Percentiles rank a stretch among this genome's conserved stretches.
Evolutionary conservation across 2,329 filamentous ascomycete genomes (phyloP).

Genomic region (Blastomyces silverae): DNA sequence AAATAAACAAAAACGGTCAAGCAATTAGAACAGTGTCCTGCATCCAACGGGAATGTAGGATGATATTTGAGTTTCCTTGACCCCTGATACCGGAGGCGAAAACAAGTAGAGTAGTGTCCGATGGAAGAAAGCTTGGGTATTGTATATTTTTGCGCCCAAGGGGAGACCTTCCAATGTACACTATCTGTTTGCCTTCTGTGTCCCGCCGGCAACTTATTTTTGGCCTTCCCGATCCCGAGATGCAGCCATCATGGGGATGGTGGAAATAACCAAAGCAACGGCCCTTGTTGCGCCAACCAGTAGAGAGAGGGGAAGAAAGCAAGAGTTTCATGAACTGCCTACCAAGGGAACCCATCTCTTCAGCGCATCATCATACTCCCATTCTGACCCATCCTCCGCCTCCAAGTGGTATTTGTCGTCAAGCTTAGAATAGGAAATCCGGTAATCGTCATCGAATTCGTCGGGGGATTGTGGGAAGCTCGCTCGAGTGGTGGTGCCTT

Average conservation of each 20-base stretch:
- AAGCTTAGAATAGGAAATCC: conserved; percentile 79
- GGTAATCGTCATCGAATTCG: conserved; percentile 68
- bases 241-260: neutral
- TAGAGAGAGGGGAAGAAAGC: conserved; percentile 16
- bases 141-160: neutral
- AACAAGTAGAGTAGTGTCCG: neutral
- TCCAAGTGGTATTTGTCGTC: conserved; percentile 79
- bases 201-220: neutral
- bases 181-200: neutral
- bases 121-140: neutral
- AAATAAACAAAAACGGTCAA: conserved; percentile 10
- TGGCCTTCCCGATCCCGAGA: neutral
- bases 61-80: conserved; percentile 1
- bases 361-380: conserved; percentile 65
- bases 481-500: conserved; percentile 14
- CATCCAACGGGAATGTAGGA: conserved; percentile 13
- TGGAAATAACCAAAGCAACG: conserved; percentile 4
- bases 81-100: conserved; percentile 8
- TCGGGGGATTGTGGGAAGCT: conserved; percentile 52
- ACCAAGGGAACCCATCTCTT: conserved; percentile 69
- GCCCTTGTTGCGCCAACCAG: conserved; percentile 1
- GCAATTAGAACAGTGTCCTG: conserved; percentile 15
- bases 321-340: conserved; percentile 28
- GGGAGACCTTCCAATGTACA: neutral
- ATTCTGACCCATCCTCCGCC: conserved; percentile 76